Evolutionary conservation across 208 protist species (phyloP).

Genomic region (Wallacemonas collosoma): DNA sequence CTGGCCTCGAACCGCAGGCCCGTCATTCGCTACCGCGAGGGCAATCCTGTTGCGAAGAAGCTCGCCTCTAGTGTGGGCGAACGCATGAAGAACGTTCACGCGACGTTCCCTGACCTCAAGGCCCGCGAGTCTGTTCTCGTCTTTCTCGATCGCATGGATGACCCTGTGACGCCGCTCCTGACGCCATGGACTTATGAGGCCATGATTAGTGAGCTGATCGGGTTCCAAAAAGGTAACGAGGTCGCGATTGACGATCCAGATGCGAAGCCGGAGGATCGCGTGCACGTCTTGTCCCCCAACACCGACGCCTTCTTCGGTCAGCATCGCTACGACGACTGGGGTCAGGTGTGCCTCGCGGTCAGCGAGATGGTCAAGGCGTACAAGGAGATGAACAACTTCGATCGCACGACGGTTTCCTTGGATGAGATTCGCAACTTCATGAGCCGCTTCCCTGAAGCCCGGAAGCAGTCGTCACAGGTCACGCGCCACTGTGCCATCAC

Average conservation of each 20-base stretch:
- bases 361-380: constrained; percentile 96
- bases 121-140: constrained; percentile 81
- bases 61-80: constrained; percentile 78
- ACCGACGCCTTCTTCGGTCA: constrained; percentile 96
- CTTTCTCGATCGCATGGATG: constrained; percentile 89
- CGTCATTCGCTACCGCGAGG: constrained; percentile 78
- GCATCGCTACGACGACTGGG: constrained; percentile 97
- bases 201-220: constrained; percentile 98
- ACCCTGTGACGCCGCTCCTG: constrained; percentile 97
- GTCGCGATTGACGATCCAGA: constrained; percentile 78
- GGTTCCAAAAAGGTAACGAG: constrained; percentile 94
- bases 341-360: constrained; percentile 95
- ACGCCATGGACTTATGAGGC: constrained; percentile 99
- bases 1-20: constrained; percentile 86
- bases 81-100: constrained; percentile 82
- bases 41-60: constrained; percentile 63
- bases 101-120: constrained; percentile 87
- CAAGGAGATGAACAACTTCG: constrained; percentile 91
- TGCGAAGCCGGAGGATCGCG: constrained; percentile 68
- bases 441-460: constrained; percentile 81
- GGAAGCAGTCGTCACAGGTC: constrained; percentile 78
- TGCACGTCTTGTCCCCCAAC: constrained; percentile 76
- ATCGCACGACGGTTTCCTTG: constrained; percentile 75
- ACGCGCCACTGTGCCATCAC: constrained; percentile 82
- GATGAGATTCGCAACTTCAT: constrained; percentile 91